Base-by-base conservation (phyloP, 1,284 basidiomycete genomes). In the Meripilus lineatus region DNA sequence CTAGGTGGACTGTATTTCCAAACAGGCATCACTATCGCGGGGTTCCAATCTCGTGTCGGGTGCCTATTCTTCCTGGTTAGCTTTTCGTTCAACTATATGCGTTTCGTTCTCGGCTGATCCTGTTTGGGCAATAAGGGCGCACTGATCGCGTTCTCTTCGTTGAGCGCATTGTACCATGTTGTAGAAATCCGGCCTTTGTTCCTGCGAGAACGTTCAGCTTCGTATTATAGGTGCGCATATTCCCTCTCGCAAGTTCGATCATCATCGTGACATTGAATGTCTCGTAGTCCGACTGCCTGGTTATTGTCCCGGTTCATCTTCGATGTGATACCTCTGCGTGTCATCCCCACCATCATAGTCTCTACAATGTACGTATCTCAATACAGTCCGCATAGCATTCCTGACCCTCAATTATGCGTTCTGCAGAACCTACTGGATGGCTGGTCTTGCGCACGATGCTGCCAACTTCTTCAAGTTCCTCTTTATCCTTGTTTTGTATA, bases 21-120 rank as follows among this genome's bases (percentile, higher is more conserved):
- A 26, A 91, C 89, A 0, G 77, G 75, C 36, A 64, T 75, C 10
- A 85, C 80, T 1, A 94, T 95, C 47, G 87, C 89, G 18, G 92
- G 93, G 0, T 95, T 95, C 74, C 93, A 95, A 63, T 91, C 85
- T 17, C 76, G 91, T 32, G 77, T 95, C n/a, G 92, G 92, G 22
- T 88, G 84, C 50, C 63, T 94, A 38, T 94, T 95, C 72, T 95
- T 94, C 78, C 62, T 94, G 57, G 88, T 86, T 51, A 47, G 78
- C 64, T 17, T 13, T n/a, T 33, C 18, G n/a, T 24, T 32, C 20
- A 39, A 8, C 15, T 20, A 17, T 15, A 15, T 47, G 17, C 36
- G 28, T 41, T 25, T 34, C 22, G 17, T 25, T 35, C 8, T 11
- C 8, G 18, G 10, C 25, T 25, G 11, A 21, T 38, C 10, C 4